Conservation (phyloP, 1,139 yeast species). For the Candida smagusa region DNA sequence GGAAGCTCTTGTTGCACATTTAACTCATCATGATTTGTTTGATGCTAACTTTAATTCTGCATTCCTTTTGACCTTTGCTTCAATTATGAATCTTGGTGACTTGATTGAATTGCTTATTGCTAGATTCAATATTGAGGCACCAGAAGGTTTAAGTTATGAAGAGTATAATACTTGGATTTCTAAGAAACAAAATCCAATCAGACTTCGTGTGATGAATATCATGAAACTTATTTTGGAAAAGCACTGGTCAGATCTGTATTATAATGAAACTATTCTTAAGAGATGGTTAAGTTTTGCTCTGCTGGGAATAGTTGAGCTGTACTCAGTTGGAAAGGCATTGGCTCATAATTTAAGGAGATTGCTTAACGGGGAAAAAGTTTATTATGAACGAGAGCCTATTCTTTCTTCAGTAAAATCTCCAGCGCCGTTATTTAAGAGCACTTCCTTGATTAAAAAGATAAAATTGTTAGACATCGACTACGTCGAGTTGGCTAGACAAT, state of each 20-base stretch:
- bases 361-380: constrained; percentile 31
- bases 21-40: constrained; percentile 72
- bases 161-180: constrained; percentile 82
- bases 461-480: constrained; percentile 70
- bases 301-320: constrained; percentile 42
- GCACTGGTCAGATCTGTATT: constrained; percentile 73
- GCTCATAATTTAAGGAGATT: constrained; percentile 23
- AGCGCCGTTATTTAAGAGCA: constrained; percentile 39
- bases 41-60: constrained; percentile 71
- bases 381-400: constrained; percentile 29
- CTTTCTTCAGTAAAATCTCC: constrained; percentile 34
- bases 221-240: constrained; percentile 70
- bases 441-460: constrained; percentile 33
- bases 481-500: constrained; percentile 76
- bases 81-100: constrained; percentile 69
- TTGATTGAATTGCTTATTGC: constrained; percentile 59
- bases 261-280: constrained; percentile 45
- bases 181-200: constrained; percentile 64
- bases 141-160: constrained; percentile 81
- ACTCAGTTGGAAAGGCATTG: constrained; percentile 32
- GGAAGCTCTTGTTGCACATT: constrained; percentile 75
- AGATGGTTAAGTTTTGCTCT: constrained; percentile 59
- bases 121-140: constrained; percentile 75
- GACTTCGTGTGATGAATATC: constrained; percentile 65
- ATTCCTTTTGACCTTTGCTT: constrained; percentile 70